Evolutionary conservation across 129 eudicot genomes (phyloP), one percentile per base, ranked within the genome.

Genomic region (Solidago caesia): DNA sequence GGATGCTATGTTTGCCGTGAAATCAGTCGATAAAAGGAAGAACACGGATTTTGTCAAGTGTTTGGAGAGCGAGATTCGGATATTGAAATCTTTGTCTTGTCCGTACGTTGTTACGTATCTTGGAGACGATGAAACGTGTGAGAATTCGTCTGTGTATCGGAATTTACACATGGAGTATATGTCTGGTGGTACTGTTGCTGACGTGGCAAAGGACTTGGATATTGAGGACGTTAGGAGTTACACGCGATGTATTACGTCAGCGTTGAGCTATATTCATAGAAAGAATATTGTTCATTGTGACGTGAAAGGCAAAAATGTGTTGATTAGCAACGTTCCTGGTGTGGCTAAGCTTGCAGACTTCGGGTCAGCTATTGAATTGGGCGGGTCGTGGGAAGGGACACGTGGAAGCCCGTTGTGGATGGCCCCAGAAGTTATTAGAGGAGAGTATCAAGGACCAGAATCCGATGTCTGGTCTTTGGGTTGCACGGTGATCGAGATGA

Each of bases 391-490:
- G 6, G 7, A 57, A 51, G 76, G 84, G 53, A 57, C 39, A 45
- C 92, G 95, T 71, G 97, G 97, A 1, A 91, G 95, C 55, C 95
- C 95, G 21, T 70, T 88, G 13, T 91, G 95, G 95, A 91, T 91
- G 97, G 95, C 97, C 4, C 97, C 97, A 25, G 97, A 91, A 84
- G 95, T 88, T 14, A 26, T 91, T 4, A 81, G 88, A 53, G 85
- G 92, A 8, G 97, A 88, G 78, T 86, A 80, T 15, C 94, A 88
- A 71, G 95, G 95, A 21, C 85, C 87, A 56, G 95, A 88, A 76
- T 80, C 97, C 1, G 97, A 91, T 33, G 85, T 91, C 4, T 91
- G 97, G 97, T 86, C 97, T 2, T 58, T 88, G 27, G 97, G 97
- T 12, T 91, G 97, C 51, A 88, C 92, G 62, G 85, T 91, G 4